Evolutionary conservation across 768 basidiomycete genomes (phyloP), one percentile per base, ranked within the genome.

Genomic region (Mycena latifolia): DNA sequence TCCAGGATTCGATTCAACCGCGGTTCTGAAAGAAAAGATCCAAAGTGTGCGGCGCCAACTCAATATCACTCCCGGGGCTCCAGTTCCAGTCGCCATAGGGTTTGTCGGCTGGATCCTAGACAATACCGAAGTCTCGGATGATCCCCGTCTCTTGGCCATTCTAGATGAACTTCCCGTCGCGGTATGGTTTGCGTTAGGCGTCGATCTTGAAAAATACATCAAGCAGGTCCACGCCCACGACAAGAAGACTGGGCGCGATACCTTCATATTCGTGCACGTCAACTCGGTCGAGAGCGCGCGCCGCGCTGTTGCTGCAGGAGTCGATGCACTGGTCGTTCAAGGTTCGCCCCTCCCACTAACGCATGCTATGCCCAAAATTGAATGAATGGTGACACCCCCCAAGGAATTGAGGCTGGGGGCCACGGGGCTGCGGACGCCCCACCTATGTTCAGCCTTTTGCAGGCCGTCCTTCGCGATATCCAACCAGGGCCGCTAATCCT

Each of bases 321-420:
- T 82, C 0, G 91, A 92, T 71, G 84, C 87, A 2, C 65, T 92
- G 33, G 87, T 92, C 6, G 87, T 84, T 0, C 91, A 92, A 84
- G 90, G 91, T 87, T 69, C 37, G 71, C 63, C 22, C 50, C 52
- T 22, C 28, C 2, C 3, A 28, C 17, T 22, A 17, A 27, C 3
- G 25, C 18, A 25, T 15, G 54, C 5, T 18, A 6, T 47, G 54
- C n/a, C n/a, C n/a, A 35, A 35, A 35, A 7, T 6, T n/a, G n/a
- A n/a, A 6, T 14, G 8, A 35, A 35, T 4, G 15, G 37, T n/a
- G n/a, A n/a, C n/a, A n/a, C 6, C 17, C 6, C 6, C 37, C 14
- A 12, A 39, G 48, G 55, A 39, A 67, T 52, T 6, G 55, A 58
- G 33, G 54, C 55, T 15, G 60, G 47, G 7, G 33, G 55, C 1